These are phyloP conservation scores for Cyclocybe cylindracea DNA, from an alignment of 768 basidiomycete genomes.

Conservation along the genomic window DNA sequence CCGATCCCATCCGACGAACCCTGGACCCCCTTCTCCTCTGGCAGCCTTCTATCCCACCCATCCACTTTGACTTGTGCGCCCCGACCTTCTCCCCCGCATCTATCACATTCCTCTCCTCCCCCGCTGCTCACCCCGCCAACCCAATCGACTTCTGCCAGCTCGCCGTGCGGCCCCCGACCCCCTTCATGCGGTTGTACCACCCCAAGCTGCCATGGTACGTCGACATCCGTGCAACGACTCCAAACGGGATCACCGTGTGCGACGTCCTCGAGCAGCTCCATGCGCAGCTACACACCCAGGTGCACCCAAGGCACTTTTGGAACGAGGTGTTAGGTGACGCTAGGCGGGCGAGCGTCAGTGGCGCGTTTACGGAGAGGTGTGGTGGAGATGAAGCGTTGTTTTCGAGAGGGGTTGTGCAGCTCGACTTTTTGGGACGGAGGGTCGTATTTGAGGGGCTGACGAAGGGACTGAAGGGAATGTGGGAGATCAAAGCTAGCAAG, in stretches of 20 bases:
- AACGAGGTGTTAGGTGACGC: constrained; percentile 49
- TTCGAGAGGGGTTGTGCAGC: constrained; percentile 43
- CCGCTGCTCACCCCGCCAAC: constrained; percentile 15
- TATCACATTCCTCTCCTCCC: no score
- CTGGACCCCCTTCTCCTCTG: no score
- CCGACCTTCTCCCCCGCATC: no score
- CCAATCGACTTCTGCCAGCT: constrained; percentile 50
- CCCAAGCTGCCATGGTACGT: constrained; percentile 63
- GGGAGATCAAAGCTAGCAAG: constrained; percentile 47
- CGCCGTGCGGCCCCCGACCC: constrained; percentile 48
- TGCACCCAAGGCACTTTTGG: constrained; percentile 49
- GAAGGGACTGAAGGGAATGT: constrained; percentile 53
- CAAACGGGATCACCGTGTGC: constrained; percentile 53
- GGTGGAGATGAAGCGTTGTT: constrained; percentile 29
- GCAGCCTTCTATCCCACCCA: no score
- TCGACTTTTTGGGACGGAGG: constrained; percentile 58
- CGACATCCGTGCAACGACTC: constrained; percentile 46
- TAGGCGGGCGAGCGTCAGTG: constrained; percentile 40
- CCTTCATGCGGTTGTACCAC: constrained; percentile 54
- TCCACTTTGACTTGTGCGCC: no score
- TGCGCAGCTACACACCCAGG: constrained; percentile 37
- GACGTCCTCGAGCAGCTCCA: constrained; percentile 53
- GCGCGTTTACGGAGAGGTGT: constrained; percentile 43
- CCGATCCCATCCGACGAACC: no score
- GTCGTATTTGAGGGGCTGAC: constrained; percentile 50